Conservation (phyloP, 371 early-diverging fungal genomes). For the Apophysomyces ossiformis region DNA sequence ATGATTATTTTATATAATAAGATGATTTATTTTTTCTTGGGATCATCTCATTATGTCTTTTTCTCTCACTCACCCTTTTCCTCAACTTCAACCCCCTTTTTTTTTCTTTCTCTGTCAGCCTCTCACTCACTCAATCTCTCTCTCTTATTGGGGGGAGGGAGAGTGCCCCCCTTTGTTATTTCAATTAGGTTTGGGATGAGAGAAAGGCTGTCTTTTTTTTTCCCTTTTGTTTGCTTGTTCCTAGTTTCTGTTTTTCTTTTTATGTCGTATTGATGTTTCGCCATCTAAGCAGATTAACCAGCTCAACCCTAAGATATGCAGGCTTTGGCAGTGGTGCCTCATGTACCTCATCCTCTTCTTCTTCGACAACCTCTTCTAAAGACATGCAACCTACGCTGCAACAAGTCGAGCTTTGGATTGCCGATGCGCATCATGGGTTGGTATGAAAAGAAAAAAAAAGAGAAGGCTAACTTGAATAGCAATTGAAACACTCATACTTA, state of each 20-base stretch:
- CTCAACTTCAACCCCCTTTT: no score
- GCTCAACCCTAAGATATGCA: constrained; percentile 24
- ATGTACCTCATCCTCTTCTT: not conserved
- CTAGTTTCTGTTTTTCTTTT: not conserved
- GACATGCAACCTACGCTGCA: constrained; percentile 1
- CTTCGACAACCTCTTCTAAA: constrained; percentile 25
- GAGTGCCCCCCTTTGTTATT: no score
- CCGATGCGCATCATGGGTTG: constrained; percentile 21
- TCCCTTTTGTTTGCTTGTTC: no score
- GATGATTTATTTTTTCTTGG: no score
- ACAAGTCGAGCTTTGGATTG: constrained; percentile 15
- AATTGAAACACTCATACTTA: not conserved
- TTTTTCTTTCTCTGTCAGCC: no score
- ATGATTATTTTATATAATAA: no score
- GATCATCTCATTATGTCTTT: no score
- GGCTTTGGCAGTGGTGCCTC: not conserved
- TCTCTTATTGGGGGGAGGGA: no score
- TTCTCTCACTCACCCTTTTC: no score
- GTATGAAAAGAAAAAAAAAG: constrained; percentile 14
- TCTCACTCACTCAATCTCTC: no score
- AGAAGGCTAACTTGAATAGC: not conserved
- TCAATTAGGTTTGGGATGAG: no score
- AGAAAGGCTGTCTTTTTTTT: no score
- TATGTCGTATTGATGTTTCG: constrained; percentile 26
- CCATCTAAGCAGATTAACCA: constrained; percentile 24